Conservation (phyloP, 2,329 filamentous ascomycete genomes). For the Scedosporium dehoogii region DNA sequence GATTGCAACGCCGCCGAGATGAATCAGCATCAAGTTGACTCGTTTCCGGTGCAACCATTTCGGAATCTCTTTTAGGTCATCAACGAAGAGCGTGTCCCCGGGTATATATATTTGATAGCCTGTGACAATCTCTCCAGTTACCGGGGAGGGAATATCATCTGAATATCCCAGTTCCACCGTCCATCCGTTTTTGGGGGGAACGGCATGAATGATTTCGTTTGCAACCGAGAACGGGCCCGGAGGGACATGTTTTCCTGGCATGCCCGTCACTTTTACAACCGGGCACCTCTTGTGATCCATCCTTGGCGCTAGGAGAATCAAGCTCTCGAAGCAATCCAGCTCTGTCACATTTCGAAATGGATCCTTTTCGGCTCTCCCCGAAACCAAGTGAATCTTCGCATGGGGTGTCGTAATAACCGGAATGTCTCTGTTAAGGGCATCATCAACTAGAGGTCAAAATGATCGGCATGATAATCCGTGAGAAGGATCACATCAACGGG, state of each 20-base stretch:
- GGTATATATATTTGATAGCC: conserved; percentile 56
- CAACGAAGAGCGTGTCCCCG: conserved; percentile 52
- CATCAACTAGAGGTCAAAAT: conserved; percentile 31
- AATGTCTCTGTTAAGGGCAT: conserved; percentile 32
- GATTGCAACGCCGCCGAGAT: conserved; percentile 57
- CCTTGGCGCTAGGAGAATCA: conserved; percentile 15
- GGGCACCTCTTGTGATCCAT: conserved; percentile 22
- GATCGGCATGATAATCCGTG: conserved; percentile 52
- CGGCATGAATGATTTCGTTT: conserved; percentile 25
- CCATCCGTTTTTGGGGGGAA: conserved; percentile 58
- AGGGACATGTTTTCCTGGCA: conserved; percentile 53
- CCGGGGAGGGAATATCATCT: conserved; percentile 16
- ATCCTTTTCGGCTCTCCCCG: conserved; percentile 37
- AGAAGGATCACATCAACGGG: conserved; percentile 49
- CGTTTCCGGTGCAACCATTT: conserved; percentile 39
- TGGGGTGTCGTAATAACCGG: conserved; percentile 55
- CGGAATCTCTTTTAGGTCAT: conserved; percentile 52
- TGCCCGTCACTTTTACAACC: conserved; percentile 46
- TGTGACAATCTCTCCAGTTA: conserved; percentile 23
- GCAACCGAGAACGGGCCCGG: conserved; percentile 24
- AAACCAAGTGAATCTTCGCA: conserved; percentile 39
- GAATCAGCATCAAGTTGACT: conserved; percentile 58
- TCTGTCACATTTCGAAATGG: conserved; percentile 43
- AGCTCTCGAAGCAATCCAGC: conserved; percentile 44
- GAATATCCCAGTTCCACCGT: conserved; percentile 50